A percentile compares a stretch with the other conserved stretches of the same genome.
Evolutionary conservation across 2,329 filamentous ascomycete species (phyloP).

Genomic region (Penicillium brasilianum): DNA sequence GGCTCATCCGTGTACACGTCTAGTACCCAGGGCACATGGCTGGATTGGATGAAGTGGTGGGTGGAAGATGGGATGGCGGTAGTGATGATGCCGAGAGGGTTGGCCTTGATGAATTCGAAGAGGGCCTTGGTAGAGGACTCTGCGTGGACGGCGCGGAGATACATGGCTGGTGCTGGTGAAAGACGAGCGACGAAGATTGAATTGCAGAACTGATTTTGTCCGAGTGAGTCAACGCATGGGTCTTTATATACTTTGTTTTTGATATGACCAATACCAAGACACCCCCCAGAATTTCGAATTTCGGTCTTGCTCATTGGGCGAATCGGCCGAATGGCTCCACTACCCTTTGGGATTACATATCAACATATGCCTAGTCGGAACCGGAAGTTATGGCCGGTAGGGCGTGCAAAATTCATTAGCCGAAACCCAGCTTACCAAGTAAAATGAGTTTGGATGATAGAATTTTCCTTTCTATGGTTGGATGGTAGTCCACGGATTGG

Average conservation of each 20-base stretch:
- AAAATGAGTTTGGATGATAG: not conserved
- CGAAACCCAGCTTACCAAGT: not conserved
- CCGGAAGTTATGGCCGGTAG: not conserved
- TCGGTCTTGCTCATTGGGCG: not conserved
- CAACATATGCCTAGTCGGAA: not conserved
- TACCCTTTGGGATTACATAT: not conserved
- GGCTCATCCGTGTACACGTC: slow-evolving; percentile 66
- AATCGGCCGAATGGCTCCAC: not conserved
- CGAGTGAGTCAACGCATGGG: slow-evolving; percentile 2
- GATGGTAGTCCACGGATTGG: not conserved
- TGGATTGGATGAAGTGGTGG: slow-evolving; percentile 61
- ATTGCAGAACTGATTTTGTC: not conserved
- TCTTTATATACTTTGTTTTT: not conserved
- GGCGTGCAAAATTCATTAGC: not conserved
- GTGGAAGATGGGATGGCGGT: slow-evolving; percentile 61
- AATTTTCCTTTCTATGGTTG: not conserved
- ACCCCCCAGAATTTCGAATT: not conserved
- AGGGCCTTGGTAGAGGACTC: slow-evolving; percentile 58
- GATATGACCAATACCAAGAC: not conserved
- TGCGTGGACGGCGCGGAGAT: slow-evolving; percentile 60
- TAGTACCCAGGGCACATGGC: slow-evolving; percentile 65
- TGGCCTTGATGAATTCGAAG: slow-evolving; percentile 61
- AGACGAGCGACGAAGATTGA: not conserved
- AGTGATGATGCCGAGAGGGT: slow-evolving; percentile 67
- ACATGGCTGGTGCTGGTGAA: slow-evolving; percentile 53